Percentiles rank a stretch among this genome's conserved stretches.
Evolutionary conservation across 169 alveolate genomes (phyloP).

Genomic region (Blepharisma undulans): DNA sequence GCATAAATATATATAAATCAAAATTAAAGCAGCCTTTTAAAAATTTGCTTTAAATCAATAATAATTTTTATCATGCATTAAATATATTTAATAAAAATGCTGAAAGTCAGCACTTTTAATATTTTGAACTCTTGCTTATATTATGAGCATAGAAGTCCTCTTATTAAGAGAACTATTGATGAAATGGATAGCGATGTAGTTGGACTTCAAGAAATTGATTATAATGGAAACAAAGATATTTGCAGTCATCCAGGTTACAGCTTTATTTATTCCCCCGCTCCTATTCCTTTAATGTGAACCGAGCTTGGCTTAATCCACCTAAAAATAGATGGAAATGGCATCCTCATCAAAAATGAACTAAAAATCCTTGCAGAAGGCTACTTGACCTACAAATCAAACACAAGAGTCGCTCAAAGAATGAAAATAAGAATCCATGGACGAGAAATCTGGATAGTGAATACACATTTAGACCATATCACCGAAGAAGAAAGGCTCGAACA

Average conservation of each 20-base stretch:
- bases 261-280: neutral
- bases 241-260: neutral
- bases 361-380: neutral
- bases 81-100: neutral
- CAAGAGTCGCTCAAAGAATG: neutral
- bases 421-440: neutral
- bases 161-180: neutral
- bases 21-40: too few relatives aligned
- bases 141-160: slow-evolving; percentile 19
- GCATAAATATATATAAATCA: too few relatives aligned
- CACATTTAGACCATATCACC: slow-evolving; percentile 4
- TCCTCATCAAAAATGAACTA: neutral
- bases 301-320: neutral
- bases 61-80: too few relatives aligned
- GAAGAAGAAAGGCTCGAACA: neutral
- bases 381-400: neutral
- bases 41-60: too few relatives aligned
- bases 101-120: neutral
- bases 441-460: neutral
- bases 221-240: neutral
- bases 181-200: slow-evolving; percentile 22
- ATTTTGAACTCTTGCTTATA: neutral
- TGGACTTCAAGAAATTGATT: slow-evolving; percentile 34
- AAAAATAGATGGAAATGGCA: slow-evolving; percentile 24
- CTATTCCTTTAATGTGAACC: neutral